Conservation (phyloP, 164 flowering plant species). For the Berberis vulgaris region DNA sequence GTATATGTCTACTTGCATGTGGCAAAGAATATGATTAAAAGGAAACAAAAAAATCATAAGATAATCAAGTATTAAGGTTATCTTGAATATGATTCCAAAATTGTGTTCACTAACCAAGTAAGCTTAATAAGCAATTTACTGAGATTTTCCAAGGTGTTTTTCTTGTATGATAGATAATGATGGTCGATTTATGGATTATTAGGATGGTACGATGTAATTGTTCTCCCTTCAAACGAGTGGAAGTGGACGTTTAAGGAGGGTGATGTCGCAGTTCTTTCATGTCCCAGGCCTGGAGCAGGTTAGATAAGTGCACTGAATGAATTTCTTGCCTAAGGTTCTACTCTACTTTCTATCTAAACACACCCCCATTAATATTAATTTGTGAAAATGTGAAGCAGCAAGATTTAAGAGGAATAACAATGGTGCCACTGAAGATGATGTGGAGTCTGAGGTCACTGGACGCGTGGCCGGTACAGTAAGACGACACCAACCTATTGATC, state of each 20-base stretch:
- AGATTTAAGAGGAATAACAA: constrained; percentile 39
- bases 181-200: neutral
- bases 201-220: constrained; percentile 95
- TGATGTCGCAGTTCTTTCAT: constrained; percentile 88
- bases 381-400: constrained; percentile 33
- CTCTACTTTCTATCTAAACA: neutral
- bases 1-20: too few relatives aligned
- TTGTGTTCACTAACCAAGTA: too few relatives aligned
- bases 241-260: constrained; percentile 96
- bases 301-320: constrained; percentile 5
- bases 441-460: constrained; percentile 51
- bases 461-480: constrained; percentile 90
- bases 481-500: constrained; percentile 68
- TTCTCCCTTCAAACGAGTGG: constrained; percentile 59
- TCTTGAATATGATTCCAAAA: too few relatives aligned
- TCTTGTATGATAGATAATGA: neutral
- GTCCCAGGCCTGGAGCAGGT: constrained; percentile 87
- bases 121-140: neutral
- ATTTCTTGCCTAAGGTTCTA: neutral
- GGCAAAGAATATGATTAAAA: too few relatives aligned
- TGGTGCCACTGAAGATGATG: constrained; percentile 38
- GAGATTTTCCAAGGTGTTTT: neutral
- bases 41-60: too few relatives aligned
- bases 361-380: neutral
- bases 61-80: too few relatives aligned